Percentiles rank a stretch among this genome's conserved stretches.
Evolutionary conservation across 306 rosid species (phyloP).

Genomic region (Pterocarpus santalinus): DNA sequence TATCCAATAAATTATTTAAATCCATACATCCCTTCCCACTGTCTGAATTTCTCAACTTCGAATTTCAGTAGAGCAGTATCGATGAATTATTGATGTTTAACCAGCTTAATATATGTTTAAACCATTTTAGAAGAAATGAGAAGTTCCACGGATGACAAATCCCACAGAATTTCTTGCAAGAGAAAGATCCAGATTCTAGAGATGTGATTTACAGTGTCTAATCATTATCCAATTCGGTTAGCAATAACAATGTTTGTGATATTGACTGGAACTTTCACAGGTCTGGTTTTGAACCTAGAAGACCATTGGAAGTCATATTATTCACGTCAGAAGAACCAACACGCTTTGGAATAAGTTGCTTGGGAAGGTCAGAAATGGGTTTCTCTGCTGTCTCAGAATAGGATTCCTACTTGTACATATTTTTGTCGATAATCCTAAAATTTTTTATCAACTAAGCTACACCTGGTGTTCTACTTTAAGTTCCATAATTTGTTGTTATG

Average conservation of each 20-base stretch:
- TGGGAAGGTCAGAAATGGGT: constrained; percentile 78
- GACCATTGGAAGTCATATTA: constrained; percentile 81
- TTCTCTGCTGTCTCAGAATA: constrained; percentile 8
- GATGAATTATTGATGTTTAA: constrained; percentile 11
- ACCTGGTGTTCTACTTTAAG: constrained; percentile 23
- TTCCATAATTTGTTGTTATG: constrained; percentile 44
- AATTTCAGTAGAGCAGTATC: constrained; percentile 14
- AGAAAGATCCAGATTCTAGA: constrained; percentile 33
- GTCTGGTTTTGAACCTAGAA: constrained; percentile 83
- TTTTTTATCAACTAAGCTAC: constrained; percentile 20
- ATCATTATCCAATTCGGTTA: constrained; percentile 22
- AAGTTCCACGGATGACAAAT: background rate
- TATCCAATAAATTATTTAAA: constrained; percentile 22
- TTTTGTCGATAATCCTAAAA: constrained; percentile 5
- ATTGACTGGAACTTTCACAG: constrained; percentile 58
- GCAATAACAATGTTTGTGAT: constrained; percentile 17
- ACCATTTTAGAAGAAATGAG: constrained; percentile 24
- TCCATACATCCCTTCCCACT: background rate
- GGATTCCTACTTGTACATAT: constrained; percentile 31
- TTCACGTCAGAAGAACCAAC: constrained; percentile 99
- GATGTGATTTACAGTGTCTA: background rate
- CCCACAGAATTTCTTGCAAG: constrained; percentile 16
- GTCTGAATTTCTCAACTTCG: constrained; percentile 22
- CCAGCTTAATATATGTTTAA: background rate
- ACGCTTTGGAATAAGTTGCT: constrained; percentile 92